A percentile compares a stretch with the other conserved stretches of the same genome.
Evolutionary conservation across 345 rosid species (phyloP).

Genomic region (Camelina hispida): DNA sequence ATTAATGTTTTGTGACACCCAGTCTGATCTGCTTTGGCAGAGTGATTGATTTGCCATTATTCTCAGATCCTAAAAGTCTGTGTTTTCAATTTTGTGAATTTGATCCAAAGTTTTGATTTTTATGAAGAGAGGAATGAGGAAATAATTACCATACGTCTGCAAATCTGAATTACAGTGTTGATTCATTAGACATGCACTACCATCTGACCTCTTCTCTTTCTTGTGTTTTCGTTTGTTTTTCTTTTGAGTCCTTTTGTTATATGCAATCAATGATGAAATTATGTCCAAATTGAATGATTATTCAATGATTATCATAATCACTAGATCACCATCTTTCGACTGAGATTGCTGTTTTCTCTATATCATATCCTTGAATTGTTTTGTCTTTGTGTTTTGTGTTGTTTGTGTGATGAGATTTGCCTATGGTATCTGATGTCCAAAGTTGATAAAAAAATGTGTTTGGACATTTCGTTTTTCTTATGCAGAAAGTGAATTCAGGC

Average conservation of each 20-base stretch:
- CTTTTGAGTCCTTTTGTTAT: background rate
- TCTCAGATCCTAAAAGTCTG: constrained; percentile 43
- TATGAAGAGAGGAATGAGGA: constrained; percentile 60
- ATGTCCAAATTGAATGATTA: constrained; percentile 49
- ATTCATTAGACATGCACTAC: constrained; percentile 74
- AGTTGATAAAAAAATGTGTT: constrained; percentile 37
- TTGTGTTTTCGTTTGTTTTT: background rate
- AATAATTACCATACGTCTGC: constrained; percentile 59
- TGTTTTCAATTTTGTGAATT: background rate
- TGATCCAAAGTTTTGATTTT: background rate
- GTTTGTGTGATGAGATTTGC: constrained; percentile 37
- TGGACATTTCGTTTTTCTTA: constrained; percentile 65
- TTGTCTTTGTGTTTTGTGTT: background rate
- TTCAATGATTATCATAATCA: constrained; percentile 50
- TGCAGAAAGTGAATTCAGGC: constrained; percentile 67
- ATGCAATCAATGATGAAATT: constrained; percentile 76
- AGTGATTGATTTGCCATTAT: constrained; percentile 42
- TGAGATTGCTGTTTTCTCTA: constrained; percentile 56
- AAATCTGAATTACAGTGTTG: constrained; percentile 54
- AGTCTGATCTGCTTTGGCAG: constrained; percentile 58
- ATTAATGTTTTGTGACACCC: constrained; percentile 56
- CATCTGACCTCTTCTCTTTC: constrained; percentile 56
- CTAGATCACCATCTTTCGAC: constrained; percentile 90
- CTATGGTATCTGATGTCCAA: constrained; percentile 87
- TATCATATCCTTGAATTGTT: background rate